Percentiles rank a stretch among this genome's conserved stretches.
These are phyloP conservation scores for Trichophyton equinum DNA, from an alignment of 2,329 filamentous ascomycete genomes.

Conservation along the genomic window DNA sequence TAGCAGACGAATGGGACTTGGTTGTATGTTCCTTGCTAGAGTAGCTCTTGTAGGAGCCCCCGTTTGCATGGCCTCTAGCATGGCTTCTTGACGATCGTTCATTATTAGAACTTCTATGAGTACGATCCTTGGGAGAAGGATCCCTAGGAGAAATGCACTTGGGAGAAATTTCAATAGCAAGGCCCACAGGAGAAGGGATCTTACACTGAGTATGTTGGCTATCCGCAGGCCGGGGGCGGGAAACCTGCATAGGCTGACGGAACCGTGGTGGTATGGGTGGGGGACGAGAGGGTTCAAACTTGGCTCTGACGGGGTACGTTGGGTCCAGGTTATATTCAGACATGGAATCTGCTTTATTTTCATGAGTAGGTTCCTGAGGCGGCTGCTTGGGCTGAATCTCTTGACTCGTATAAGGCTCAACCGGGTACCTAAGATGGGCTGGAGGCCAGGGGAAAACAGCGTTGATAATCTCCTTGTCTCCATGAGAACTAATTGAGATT, in stretches of 20 bases:
- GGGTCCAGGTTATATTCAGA: neutral
- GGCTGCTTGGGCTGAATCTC: neutral
- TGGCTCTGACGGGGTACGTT: neutral
- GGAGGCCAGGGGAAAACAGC: neutral
- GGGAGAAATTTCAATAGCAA: neutral
- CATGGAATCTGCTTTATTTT: neutral
- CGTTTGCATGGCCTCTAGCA: neutral
- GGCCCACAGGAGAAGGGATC: neutral
- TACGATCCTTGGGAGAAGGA: neutral
- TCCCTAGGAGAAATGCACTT: neutral
- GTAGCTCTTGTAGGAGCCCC: neutral
- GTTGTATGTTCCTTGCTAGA: neutral
- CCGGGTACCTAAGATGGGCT: neutral
- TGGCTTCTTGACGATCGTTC: neutral
- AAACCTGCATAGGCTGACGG: neutral
- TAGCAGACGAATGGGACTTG: neutral
- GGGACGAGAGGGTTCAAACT: neutral
- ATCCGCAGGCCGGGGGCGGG: neutral
- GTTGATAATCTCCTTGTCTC: neutral
- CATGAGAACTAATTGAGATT: neutral
- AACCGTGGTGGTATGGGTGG: neutral
- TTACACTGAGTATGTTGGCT: neutral
- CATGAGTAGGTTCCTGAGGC: neutral
- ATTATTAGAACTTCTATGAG: neutral
- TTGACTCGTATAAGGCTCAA: neutral